Evolutionary conservation across 306 rosid species (phyloP).

Genomic region (Inga laurina): DNA sequence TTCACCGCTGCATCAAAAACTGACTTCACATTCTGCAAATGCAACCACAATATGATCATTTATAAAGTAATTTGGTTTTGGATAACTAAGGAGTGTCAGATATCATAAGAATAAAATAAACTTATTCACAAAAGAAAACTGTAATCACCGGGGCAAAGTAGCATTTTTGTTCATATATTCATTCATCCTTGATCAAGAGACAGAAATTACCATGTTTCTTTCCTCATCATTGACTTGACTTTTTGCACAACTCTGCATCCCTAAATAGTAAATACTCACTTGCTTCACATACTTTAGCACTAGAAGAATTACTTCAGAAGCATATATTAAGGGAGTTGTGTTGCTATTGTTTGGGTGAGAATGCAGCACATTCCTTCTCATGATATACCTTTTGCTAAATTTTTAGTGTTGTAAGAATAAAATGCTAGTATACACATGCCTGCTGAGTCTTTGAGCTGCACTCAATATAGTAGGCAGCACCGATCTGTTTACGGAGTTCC

Average conservation of each 20-base stretch:
- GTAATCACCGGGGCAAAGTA: neutral
- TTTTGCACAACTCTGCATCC: neutral
- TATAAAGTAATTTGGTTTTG: neutral
- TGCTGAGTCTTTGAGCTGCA: constrained; percentile 99
- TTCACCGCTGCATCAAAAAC: constrained; percentile 91
- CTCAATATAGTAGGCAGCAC: constrained; percentile 76
- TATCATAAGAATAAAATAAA: neutral
- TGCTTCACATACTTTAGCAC: neutral
- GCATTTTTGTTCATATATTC: neutral
- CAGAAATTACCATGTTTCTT: neutral
- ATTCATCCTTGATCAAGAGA: neutral
- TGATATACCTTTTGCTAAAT: constrained; percentile 1
- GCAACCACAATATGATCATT: constrained; percentile 11
- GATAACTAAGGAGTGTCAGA: neutral
- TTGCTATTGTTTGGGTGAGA: neutral
- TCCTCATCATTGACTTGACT: neutral
- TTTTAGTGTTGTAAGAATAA: constrained; percentile 16
- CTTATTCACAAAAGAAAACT: neutral
- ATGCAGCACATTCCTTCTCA: neutral
- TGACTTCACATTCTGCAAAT: constrained; percentile 85
- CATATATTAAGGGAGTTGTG: neutral
- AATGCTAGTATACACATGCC: constrained; percentile 43
- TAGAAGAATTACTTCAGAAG: neutral
- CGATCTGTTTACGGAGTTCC: constrained; percentile 90
- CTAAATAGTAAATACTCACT: neutral